These are phyloP conservation scores for Sporothrix curviconia DNA, from an alignment of 2,329 filamentous ascomycete species.

Conservation along the genomic window DNA sequence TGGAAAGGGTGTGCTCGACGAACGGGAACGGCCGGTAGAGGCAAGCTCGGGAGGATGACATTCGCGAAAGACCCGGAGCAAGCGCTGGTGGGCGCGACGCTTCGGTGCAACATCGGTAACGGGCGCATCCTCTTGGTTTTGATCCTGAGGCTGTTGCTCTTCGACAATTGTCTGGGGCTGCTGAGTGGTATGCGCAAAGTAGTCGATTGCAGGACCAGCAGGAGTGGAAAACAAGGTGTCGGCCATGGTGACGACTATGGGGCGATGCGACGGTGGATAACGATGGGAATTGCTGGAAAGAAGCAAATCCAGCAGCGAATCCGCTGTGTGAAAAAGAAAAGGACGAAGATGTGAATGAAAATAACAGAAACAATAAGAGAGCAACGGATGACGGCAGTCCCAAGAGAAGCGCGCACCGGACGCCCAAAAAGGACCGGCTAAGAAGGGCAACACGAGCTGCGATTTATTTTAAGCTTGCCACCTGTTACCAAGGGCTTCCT, in stretches of 20 bases:
- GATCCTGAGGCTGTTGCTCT: slow-evolving; percentile 8
- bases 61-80: slow-evolving; percentile 73
- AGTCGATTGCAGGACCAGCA: background rate
- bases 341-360: background rate
- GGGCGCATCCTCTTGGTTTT: slow-evolving; percentile 8
- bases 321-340: background rate
- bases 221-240: background rate
- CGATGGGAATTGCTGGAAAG: no score
- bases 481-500: background rate
- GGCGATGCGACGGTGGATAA: no score
- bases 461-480: background rate
- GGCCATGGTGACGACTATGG: slow-evolving; percentile 7
- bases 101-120: slow-evolving; percentile 19
- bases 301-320: no score
- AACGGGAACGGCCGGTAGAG: slow-evolving; percentile 55
- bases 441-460: background rate
- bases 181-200: slow-evolving; percentile 2
- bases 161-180: slow-evolving; percentile 18
- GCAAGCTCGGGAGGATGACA: slow-evolving; percentile 70
- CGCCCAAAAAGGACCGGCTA: no score
- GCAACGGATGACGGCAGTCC: no score
- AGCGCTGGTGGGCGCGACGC: slow-evolving; percentile 53
- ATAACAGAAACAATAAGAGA: no score
- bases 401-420: no score
- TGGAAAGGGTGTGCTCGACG: slow-evolving; percentile 63